phyloP scores from a whole-genome alignment of 2,329 filamentous ascomycete species.

The Hypoxylon sp. region DNA sequence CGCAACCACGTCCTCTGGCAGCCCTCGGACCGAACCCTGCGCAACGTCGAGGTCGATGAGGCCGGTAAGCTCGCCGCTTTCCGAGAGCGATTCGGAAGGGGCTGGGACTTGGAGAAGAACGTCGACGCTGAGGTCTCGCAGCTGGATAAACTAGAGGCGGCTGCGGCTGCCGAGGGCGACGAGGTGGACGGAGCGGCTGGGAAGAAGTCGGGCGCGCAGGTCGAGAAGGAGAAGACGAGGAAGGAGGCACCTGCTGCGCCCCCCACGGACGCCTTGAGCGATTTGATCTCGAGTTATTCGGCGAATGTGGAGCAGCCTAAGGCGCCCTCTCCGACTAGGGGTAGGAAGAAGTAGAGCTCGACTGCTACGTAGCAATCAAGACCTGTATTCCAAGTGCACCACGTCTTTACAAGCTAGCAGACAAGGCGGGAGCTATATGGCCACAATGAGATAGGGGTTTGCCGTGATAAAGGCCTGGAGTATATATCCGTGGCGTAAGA shows the following conservation, averaged over 20 bases:
- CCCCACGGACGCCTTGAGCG: conserved; percentile 59
- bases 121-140: conserved; percentile 54
- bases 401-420: neutral
- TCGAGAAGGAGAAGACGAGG: conserved; percentile 32
- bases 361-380: neutral
- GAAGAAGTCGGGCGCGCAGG: conserved; percentile 49
- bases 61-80: conserved; percentile 91
- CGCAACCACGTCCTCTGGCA: conserved; percentile 95
- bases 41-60: conserved; percentile 95
- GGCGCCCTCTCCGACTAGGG: conserved; percentile 53
- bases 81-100: conserved; percentile 84
- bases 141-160: conserved; percentile 37
- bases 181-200: conserved; percentile 42
- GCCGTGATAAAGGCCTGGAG: neutral
- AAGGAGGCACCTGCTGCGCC: conserved; percentile 35
- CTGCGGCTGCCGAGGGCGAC: conserved; percentile 38
- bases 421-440: neutral
- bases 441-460: neutral
- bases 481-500: conserved; percentile 13
- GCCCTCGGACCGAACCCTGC: conserved; percentile 82
- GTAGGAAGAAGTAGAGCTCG: conserved; percentile 44
- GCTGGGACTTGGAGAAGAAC: conserved; percentile 74
- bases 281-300: conserved; percentile 67
- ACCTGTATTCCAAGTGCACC: neutral
- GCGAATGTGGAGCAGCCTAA: conserved; percentile 54